phyloP scores from a whole-genome alignment of 495 filamentous ascomycete genomes.

The Hypoxylon rickii region DNA sequence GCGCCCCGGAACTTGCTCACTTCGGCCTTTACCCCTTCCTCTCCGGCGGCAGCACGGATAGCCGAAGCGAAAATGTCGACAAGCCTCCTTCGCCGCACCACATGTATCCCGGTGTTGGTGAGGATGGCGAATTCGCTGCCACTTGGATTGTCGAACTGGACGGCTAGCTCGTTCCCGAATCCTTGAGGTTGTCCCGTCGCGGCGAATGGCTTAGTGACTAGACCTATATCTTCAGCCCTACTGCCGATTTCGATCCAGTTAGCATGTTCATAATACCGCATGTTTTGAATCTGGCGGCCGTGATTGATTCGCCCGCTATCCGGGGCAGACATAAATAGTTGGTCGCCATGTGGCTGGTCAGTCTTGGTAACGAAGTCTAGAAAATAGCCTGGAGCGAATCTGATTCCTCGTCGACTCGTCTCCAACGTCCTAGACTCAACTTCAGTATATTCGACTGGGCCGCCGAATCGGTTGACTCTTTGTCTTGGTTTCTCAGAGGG shows the following conservation, averaged over 20 bases:
- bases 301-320: slow-evolving; percentile 80
- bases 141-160: slow-evolving; percentile 82
- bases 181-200: slow-evolving; percentile 72
- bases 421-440: slow-evolving; percentile 53
- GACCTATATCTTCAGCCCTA: slow-evolving; percentile 72
- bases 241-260: slow-evolving; percentile 74
- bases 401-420: slow-evolving; percentile 59
- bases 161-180: slow-evolving; percentile 92
- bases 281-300: slow-evolving; percentile 52
- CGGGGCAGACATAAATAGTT: slow-evolving; percentile 82
- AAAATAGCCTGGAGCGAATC: slow-evolving; percentile 89
- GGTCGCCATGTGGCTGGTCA: slow-evolving; percentile 56
- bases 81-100: slow-evolving; percentile 78
- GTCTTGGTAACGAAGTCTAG: slow-evolving; percentile 72
- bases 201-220: slow-evolving; percentile 70
- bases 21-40: slow-evolving; percentile 80
- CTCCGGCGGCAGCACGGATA: slow-evolving; percentile 70
- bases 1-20: slow-evolving; percentile 77
- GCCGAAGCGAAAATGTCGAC: slow-evolving; percentile 91
- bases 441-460: slow-evolving; percentile 43
- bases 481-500: slow-evolving; percentile 51
- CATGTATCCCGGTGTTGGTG: slow-evolving; percentile 85
- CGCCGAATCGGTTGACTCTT: slow-evolving; percentile 31
- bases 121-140: slow-evolving; percentile 85
- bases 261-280: slow-evolving; percentile 69